Conservation (phyloP, 495 filamentous ascomycete species). For the Xylaria intraflava region DNA sequence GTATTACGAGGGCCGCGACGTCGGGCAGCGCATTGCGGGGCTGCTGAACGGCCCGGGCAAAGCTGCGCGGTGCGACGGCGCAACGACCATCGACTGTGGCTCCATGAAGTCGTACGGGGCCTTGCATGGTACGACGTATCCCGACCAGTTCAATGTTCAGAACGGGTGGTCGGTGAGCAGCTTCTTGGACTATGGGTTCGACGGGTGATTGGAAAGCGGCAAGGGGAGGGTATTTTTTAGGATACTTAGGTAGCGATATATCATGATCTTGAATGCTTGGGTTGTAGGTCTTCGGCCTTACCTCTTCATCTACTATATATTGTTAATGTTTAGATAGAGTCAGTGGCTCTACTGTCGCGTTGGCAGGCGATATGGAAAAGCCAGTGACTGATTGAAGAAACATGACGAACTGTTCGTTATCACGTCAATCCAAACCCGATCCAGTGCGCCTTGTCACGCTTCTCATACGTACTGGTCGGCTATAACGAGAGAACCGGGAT, state of each 20-base stretch:
- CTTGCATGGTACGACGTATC: constrained; percentile 24
- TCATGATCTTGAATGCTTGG: background rate
- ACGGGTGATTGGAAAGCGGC: background rate
- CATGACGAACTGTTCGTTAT: too few species aligned
- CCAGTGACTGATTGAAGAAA: too few species aligned
- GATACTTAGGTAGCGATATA: background rate
- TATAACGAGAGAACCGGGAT: constrained; percentile 21
- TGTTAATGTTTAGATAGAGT: too few species aligned
- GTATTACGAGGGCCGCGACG: constrained; percentile 56
- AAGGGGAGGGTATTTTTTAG: background rate
- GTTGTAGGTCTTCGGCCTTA: background rate
- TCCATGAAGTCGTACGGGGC: constrained; percentile 18
- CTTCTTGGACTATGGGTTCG: constrained; percentile 27
- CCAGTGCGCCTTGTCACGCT: constrained; percentile 38
- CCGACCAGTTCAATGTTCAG: constrained; percentile 15
- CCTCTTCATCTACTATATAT: background rate
- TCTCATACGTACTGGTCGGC: constrained; percentile 47
- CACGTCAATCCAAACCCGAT: constrained; percentile 34
- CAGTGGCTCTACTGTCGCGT: background rate
- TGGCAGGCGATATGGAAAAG: too few species aligned
- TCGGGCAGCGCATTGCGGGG: constrained; percentile 44
- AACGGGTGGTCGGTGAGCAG: constrained; percentile 31
- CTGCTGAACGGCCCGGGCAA: constrained; percentile 27
- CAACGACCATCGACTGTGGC: constrained; percentile 20
- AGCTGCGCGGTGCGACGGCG: constrained; percentile 17